Percentiles rank a stretch among this genome's conserved stretches.
These are phyloP conservation scores for Botryotinia globosa DNA, from an alignment of 2,329 filamentous ascomycete genomes.

Conservation along the genomic window DNA sequence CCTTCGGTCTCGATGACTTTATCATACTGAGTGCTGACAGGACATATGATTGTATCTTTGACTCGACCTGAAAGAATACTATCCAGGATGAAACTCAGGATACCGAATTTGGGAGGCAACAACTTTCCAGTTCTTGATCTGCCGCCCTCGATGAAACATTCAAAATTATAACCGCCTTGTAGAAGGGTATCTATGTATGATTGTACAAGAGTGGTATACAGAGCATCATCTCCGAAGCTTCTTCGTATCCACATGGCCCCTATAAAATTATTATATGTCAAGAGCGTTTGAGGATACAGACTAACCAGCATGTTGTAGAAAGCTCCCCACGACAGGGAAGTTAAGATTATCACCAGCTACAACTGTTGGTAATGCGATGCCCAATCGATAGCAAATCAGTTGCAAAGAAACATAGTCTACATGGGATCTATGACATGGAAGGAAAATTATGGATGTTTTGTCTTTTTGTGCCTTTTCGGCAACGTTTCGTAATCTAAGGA, in stretches of 20 bases:
- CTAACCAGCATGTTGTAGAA: slow-evolving; percentile 83
- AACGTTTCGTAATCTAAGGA: slow-evolving; percentile 75
- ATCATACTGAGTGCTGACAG: slow-evolving; percentile 96
- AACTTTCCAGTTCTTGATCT: slow-evolving; percentile 92
- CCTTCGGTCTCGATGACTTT: slow-evolving; percentile 98
- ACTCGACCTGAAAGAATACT: slow-evolving; percentile 85
- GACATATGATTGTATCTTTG: slow-evolving; percentile 87
- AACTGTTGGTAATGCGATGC: slow-evolving; percentile 83
- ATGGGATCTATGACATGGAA: slow-evolving; percentile 92
- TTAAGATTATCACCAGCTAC: slow-evolving; percentile 97
- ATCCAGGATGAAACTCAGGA: slow-evolving; percentile 86
- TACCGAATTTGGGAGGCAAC: slow-evolving; percentile 90
- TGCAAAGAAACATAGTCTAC: slow-evolving; percentile 96
- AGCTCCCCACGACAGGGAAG: slow-evolving; percentile 83
- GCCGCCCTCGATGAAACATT: slow-evolving; percentile 97
- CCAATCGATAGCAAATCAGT: slow-evolving; percentile 90
- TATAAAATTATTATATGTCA: slow-evolving; percentile 28
- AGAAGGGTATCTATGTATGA: slow-evolving; percentile 91
- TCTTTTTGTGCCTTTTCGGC: slow-evolving; percentile 79
- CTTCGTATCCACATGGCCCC: slow-evolving; percentile 94
- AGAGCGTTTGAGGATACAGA: slow-evolving; percentile 12
- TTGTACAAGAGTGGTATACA: slow-evolving; percentile 92
- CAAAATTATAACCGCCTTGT: slow-evolving; percentile 88
- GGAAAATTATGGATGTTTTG: slow-evolving; percentile 92
- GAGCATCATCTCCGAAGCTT: slow-evolving; percentile 84